Conservation (phyloP, 306 rosid species). For the Mimosa bimucronata region DNA sequence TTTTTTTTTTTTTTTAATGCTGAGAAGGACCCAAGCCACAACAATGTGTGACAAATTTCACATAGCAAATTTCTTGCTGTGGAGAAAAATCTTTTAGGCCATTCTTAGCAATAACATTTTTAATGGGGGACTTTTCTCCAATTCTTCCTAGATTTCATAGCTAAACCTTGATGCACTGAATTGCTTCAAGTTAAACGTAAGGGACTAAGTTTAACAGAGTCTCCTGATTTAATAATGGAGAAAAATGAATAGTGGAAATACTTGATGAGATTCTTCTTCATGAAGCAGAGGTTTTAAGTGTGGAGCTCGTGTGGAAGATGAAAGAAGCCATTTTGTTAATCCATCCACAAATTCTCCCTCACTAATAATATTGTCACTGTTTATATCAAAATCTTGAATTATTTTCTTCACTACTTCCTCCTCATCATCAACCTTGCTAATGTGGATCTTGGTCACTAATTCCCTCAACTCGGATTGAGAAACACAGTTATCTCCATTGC, state of each 20-base stretch:
- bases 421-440: conserved; percentile 20
- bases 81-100: too few species aligned
- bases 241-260: conserved; percentile 27
- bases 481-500: conserved; percentile 32
- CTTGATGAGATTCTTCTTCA: conserved; percentile 38
- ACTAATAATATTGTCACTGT: conserved; percentile 29
- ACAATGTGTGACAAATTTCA: too few species aligned
- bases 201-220: too few species aligned
- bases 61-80: too few species aligned
- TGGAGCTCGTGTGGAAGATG: conserved; percentile 1
- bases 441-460: conserved; percentile 38
- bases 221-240: background rate
- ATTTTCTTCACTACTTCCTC: conserved; percentile 30
- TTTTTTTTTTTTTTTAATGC: too few species aligned
- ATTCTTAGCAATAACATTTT: too few species aligned
- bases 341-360: conserved; percentile 35
- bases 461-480: conserved; percentile 42
- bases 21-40: too few species aligned
- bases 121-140: too few species aligned
- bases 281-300: conserved; percentile 8
- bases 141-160: too few species aligned
- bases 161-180: background rate
- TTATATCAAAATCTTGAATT: conserved; percentile 23
- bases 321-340: conserved; percentile 21
- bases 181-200: too few species aligned